Evolutionary conservation across 495 filamentous ascomycete species (phyloP), one percentile per base, ranked within the genome.

Genomic region (Penicillium lagena): DNA sequence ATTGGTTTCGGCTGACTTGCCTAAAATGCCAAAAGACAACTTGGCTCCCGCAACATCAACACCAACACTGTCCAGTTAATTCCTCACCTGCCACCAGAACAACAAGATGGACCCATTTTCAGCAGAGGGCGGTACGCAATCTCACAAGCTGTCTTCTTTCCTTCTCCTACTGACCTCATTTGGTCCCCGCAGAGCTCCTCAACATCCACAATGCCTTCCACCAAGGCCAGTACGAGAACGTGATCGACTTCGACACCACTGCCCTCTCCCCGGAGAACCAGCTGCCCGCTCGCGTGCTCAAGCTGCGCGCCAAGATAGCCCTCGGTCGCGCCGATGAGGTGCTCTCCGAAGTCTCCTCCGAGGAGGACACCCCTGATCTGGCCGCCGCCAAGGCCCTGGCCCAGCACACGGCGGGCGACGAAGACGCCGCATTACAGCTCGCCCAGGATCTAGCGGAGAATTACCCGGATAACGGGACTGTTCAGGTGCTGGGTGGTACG

Each of bases 121-220:
- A 14, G 78, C 87, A 54, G 93, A 96, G 73, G 89, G 89, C 73
- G 82, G 82, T 85, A 66, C 48, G 71, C 12, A 37, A 14, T 11
- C 28, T 40, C 12, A 36, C 11, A n/a, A 12, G 29, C 29, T 12
- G 13, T 2, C 11, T 40, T 30, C 40, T 36, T 11, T 40, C 35
- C 15, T 12, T 29, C 37, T 38, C 51, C 50, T 34, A 55, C 36
- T 7, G 12, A 46, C 10, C 29, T 43, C 47, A 22, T 22, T 22
- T 22, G 22, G 0, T 12, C 50, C 34, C 39, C 40, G n/a, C 58
- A 86, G 93, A 98, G 71, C 81, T 98, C 54, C 81, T 95, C 64
- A 95, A 90, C 74, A 83, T 96, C 62, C 87, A 93, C 79, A 95
- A 85, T 70, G 79, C 87, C 73, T 96, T 95, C 79, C 86, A 93